Evolutionary conservation across 2,329 filamentous ascomycete species (phyloP), one percentile per base, ranked within the genome.

Genomic region (Talaromyces sp.): DNA sequence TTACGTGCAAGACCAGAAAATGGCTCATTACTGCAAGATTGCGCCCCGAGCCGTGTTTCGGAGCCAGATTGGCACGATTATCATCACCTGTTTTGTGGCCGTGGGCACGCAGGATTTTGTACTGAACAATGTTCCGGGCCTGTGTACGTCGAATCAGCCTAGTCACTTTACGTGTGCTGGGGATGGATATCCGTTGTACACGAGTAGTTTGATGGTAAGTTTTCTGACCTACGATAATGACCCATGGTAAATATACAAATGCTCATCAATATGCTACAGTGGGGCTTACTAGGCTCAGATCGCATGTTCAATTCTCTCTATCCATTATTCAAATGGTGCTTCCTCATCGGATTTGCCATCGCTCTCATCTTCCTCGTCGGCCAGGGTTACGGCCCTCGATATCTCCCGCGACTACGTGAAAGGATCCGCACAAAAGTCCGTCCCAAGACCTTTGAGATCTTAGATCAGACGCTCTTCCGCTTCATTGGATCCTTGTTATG

Each of bases 11-110:
- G 58, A 61, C 43, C 58, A 61, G 35, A 61, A 61, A 13, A 61
- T 61, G 58, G 58, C 58, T 13, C 58, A 61, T 35, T 61, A 61
- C 43, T 61, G 58, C 58, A 61, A 61, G 31, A 61, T 61, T 47
- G 39, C 58, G 13, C 58, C 58, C 31, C 58, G 58, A 61, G 39
- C 58, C 6, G 58, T 61, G 15, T 61, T 61, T 41, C 58, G 58
- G 11, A 61, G 58, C 58, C 58, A 61, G 41, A 61, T 61, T 37
- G 58, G 58, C 17, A 61, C 58, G 9, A 61, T 61, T 11, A 61
- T 61, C 8, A 49, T 61, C 31, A 61, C 41, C 13, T 61, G 58
- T 61, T 61, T 61, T 37, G 58, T 61, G 10, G 58, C 58, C 15
- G 58, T 61, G 25, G 58, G 58, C 17, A 61, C 58, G 17, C 58